These are phyloP conservation scores for Fusarium graminum DNA, from an alignment of 2,329 filamentous ascomycete genomes.

Conservation along the genomic window DNA sequence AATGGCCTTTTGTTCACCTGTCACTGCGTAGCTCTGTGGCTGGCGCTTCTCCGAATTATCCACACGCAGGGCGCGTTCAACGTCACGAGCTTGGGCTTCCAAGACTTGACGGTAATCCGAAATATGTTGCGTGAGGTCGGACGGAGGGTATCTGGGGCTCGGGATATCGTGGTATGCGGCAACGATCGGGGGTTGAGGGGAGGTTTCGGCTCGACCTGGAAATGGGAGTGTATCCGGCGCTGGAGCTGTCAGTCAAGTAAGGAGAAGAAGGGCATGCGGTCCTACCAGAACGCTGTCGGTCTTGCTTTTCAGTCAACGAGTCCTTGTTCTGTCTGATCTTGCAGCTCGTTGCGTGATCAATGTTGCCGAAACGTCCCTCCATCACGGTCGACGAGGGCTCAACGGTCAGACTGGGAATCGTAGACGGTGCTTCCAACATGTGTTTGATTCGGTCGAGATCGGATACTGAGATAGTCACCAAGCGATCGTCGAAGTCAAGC, in stretches of 20 bases:
- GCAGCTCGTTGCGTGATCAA: not conserved
- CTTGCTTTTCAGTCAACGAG: not conserved
- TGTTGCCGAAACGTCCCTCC: not conserved
- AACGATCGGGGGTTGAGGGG: not conserved
- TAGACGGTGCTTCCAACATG: not conserved
- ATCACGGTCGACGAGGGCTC: not conserved
- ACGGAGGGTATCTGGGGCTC: not conserved
- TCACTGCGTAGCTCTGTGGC: not conserved
- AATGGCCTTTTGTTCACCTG: not conserved
- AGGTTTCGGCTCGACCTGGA: not conserved
- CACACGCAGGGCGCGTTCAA: not conserved
- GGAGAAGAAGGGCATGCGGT: not conserved
- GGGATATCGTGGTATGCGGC: not conserved
- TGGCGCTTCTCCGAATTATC: not conserved
- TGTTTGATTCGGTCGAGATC: not conserved
- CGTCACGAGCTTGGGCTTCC: not conserved
- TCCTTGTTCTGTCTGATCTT: slow-evolving; percentile 4
- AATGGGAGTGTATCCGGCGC: not conserved
- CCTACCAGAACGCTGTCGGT: not conserved
- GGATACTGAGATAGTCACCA: not conserved
- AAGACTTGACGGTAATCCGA: not conserved
- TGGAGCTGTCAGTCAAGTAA: not conserved
- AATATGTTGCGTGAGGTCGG: not conserved
- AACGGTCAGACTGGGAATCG: not conserved
- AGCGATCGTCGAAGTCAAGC: not conserved